Percentiles rank a stretch among this genome's conserved stretches.
Conservation (phyloP, 495 filamentous ascomycete species). For the Annulohypoxylon nitens region DNA sequence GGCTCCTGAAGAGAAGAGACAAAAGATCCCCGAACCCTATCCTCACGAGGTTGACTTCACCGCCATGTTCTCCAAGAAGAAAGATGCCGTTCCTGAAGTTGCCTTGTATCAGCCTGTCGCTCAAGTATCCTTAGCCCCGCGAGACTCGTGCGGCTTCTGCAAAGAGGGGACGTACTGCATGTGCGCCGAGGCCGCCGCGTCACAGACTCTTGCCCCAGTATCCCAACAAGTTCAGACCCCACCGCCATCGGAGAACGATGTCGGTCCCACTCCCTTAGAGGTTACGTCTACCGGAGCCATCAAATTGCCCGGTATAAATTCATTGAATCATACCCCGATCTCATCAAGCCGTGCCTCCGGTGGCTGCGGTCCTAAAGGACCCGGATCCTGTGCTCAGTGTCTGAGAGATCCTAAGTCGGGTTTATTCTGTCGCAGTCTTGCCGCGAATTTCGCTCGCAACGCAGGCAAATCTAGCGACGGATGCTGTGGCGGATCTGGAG, state of each 20-base stretch:
- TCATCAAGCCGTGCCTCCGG: constrained; percentile 34
- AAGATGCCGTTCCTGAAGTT: constrained; percentile 34
- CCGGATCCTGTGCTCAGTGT: constrained; percentile 86
- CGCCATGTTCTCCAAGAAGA: constrained; percentile 66
- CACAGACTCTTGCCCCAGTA: constrained; percentile 59
- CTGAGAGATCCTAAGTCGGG: constrained; percentile 81
- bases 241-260: constrained; percentile 76
- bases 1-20: constrained; percentile 68
- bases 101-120: constrained; percentile 48
- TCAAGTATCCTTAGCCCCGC: constrained; percentile 49
- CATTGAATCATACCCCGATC: constrained; percentile 46
- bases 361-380: constrained; percentile 74
- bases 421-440: constrained; percentile 87
- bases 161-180: constrained; percentile 85
- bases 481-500: constrained; percentile 58
- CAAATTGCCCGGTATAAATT: constrained; percentile 61
- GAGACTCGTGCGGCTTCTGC: constrained; percentile 89
- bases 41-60: constrained; percentile 81
- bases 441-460: constrained; percentile 69
- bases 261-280: constrained; percentile 62
- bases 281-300: constrained; percentile 62
- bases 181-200: constrained; percentile 76
- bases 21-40: constrained; percentile 50
- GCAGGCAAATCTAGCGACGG: constrained; percentile 52
- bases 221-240: constrained; percentile 71